Conservation (phyloP, 2,329 filamentous ascomycete genomes). For the Dactylellina drechsleri region DNA sequence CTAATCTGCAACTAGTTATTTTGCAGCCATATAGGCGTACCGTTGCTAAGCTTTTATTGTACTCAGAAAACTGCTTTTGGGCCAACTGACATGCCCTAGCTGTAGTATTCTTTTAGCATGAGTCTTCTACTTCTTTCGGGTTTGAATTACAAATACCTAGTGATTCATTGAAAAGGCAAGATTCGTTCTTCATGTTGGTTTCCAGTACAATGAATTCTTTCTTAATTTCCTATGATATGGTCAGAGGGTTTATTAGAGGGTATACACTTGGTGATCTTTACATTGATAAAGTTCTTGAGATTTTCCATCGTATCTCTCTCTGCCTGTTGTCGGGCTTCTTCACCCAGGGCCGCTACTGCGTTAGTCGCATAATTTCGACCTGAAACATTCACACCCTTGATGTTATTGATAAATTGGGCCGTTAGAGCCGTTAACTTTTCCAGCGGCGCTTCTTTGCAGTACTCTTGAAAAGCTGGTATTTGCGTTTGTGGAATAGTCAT, state of each 20-base stretch:
- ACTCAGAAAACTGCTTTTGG: no score
- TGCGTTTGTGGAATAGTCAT: no score
- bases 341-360: not conserved
- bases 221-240: not conserved
- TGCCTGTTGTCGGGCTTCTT: not conserved
- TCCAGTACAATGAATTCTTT: not conserved
- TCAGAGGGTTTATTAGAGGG: not conserved
- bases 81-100: no score
- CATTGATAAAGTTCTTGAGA: no score
- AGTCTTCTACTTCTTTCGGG: no score
- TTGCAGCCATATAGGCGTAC: no score
- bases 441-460: not conserved
- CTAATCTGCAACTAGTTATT: no score
- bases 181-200: conserved; percentile 1
- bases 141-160: not conserved
- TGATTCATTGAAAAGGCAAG: not conserved
- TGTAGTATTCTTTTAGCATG: no score
- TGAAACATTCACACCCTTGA: not conserved
- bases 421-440: conserved; percentile 16
- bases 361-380: not conserved
- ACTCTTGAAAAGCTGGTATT: no score
- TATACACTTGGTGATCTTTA: no score
- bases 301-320: not conserved
- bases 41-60: no score
- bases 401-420: not conserved